Evolutionary conservation across 768 basidiomycete species (phyloP).

Genomic region (Termitomyces sp.): DNA sequence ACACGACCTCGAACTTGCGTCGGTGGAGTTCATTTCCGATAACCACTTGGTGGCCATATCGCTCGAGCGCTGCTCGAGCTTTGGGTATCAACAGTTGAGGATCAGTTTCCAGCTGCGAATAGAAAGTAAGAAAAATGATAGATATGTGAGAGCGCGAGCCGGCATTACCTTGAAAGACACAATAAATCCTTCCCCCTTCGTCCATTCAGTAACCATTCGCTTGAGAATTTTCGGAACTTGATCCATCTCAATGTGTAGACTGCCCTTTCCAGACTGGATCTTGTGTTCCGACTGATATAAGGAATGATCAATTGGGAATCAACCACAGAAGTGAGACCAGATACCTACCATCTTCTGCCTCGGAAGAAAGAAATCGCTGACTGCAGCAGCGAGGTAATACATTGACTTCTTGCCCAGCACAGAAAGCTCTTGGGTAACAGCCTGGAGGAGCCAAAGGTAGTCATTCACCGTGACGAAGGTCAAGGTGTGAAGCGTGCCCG

Average conservation of each 20-base stretch:
- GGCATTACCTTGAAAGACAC: constrained; percentile 92
- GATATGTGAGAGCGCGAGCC: neutral
- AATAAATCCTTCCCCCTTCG: constrained; percentile 74
- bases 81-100: constrained; percentile 81
- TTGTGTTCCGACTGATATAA: constrained; percentile 85
- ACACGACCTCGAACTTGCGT: constrained; percentile 89
- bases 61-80: constrained; percentile 78
- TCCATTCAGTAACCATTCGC: constrained; percentile 94
- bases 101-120: constrained; percentile 87
- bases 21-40: constrained; percentile 94
- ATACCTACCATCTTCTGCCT: constrained; percentile 78
- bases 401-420: constrained; percentile 67
- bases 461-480: constrained; percentile 95
- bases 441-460: constrained; percentile 89
- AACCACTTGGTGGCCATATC: constrained; percentile 97
- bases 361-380: constrained; percentile 97
- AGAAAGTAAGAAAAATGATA: neutral
- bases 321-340: neutral
- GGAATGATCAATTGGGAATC: neutral
- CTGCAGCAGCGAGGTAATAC: constrained; percentile 98
- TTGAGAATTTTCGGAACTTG: constrained; percentile 96
- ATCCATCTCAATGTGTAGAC: constrained; percentile 94
- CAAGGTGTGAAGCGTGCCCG: constrained; percentile 76
- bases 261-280: constrained; percentile 96
- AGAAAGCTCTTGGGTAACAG: constrained; percentile 76